A percentile compares a stretch with the other conserved stretches of the same genome.
These are phyloP conservation scores for Ceratobasidium sp. DNA, from an alignment of 1,284 basidiomycete genomes.

Conservation along the genomic window DNA sequence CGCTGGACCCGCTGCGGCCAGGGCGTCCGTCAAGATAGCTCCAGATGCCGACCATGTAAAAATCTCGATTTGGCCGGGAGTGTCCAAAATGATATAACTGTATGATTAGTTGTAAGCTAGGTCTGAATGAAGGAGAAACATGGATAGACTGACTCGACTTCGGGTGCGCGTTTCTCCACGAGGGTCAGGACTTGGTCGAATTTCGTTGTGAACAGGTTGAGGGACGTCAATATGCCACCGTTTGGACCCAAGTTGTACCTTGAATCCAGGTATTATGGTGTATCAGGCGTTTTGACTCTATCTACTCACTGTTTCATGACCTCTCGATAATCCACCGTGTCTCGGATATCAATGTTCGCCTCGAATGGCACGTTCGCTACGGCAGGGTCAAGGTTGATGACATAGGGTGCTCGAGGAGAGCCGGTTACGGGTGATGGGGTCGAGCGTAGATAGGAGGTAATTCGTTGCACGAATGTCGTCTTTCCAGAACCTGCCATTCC, in stretches of 20 bases:
- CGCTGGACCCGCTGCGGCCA: constrained; percentile 91
- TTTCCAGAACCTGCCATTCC: constrained; percentile 97
- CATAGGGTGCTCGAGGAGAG: constrained; percentile 81
- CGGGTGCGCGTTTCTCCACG: constrained; percentile 88
- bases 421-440: constrained; percentile 51
- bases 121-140: not conserved
- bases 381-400: constrained; percentile 97
- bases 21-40: constrained; percentile 97
- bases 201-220: constrained; percentile 99
- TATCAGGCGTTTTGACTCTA: constrained; percentile 43
- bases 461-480: constrained; percentile 94
- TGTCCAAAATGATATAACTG: constrained; percentile 94
- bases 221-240: constrained; percentile 94
- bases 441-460: constrained; percentile 85
- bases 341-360: constrained; percentile 97
- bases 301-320: constrained; percentile 97
- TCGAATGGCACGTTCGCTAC: constrained; percentile 91
- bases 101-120: not conserved
- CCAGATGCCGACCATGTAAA: constrained; percentile 99
- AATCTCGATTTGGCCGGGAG: constrained; percentile 99
- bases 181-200: constrained; percentile 96
- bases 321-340: constrained; percentile 96
- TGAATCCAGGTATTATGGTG: constrained; percentile 42
- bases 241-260: constrained; percentile 99
- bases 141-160: constrained; percentile 74